A percentile compares a stretch with the other conserved stretches of the same genome.
Evolutionary conservation across 2,329 filamentous ascomycete species (phyloP).

Genomic region (Trichoderma sp.): DNA sequence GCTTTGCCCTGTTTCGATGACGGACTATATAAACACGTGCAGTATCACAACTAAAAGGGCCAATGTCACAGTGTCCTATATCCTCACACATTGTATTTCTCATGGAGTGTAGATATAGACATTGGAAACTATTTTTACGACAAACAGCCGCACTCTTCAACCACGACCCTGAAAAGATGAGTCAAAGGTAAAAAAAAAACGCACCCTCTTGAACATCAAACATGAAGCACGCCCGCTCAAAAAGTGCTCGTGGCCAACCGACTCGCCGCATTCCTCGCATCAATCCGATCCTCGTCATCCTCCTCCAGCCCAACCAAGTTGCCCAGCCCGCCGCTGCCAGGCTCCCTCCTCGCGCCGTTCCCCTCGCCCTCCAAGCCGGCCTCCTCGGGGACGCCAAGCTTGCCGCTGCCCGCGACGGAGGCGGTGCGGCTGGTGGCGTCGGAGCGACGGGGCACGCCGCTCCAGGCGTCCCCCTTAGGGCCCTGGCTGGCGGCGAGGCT

Average conservation of each 20-base stretch:
- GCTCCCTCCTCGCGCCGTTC: conserved; percentile 40
- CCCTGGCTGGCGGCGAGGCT: conserved; percentile 88
- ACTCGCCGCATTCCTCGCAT: conserved; percentile 93
- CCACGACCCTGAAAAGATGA: too few relatives aligned
- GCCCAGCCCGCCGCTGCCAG: conserved; percentile 47
- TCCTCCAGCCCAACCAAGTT: conserved; percentile 64
- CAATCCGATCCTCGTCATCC: conserved; percentile 89
- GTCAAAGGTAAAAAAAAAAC: not conserved
- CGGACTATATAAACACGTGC: not conserved
- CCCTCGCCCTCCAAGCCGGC: conserved; percentile 48
- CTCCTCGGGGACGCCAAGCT: conserved; percentile 58
- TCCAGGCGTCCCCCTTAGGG: conserved; percentile 98
- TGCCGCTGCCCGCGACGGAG: conserved; percentile 61
- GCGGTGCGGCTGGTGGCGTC: conserved; percentile 73
- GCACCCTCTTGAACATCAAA: not conserved
- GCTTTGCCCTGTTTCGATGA: not conserved
- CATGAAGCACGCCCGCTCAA: conserved; percentile 44
- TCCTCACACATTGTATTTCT: too few relatives aligned
- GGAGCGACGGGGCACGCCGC: conserved; percentile 81
- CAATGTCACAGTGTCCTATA: too few relatives aligned
- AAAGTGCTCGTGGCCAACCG: conserved; percentile 93
- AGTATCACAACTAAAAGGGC: too few relatives aligned
- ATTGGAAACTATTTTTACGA: conserved; percentile 9
- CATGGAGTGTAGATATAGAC: too few relatives aligned
- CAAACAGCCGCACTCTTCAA: not conserved